Percentiles rank a stretch among this genome's conserved stretches.
phyloP scores from a whole-genome alignment of 148 eudicot genomes.

The Camellia sinensis region DNA sequence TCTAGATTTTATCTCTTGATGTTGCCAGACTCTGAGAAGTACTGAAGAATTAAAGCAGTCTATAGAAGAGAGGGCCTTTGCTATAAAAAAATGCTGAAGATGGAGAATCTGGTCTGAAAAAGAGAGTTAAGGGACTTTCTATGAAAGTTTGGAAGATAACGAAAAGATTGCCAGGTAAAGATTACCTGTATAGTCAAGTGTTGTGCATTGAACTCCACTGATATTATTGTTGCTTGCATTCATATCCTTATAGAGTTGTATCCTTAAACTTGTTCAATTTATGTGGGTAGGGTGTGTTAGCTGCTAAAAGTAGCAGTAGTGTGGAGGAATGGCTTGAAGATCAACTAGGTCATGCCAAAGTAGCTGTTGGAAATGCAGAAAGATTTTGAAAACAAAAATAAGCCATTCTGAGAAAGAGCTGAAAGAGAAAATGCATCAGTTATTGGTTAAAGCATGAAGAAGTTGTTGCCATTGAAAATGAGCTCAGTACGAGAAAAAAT shows the following conservation, averaged over 20 bases:
- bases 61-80: constrained; percentile 61
- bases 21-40: constrained; percentile 54
- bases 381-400: constrained; percentile 80
- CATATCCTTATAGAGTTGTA: background rate
- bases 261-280: constrained; percentile 1
- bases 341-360: constrained; percentile 91
- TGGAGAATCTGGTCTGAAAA: constrained; percentile 81
- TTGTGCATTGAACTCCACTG: background rate
- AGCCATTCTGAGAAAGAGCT: constrained; percentile 79
- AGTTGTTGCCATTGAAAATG: constrained; percentile 76
- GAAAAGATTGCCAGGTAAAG: constrained; percentile 88
- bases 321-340: constrained; percentile 97
- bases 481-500: constrained; percentile 52
- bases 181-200: background rate
- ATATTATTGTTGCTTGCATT: background rate
- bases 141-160: constrained; percentile 56
- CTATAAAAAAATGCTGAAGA: constrained; percentile 80
- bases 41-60: constrained; percentile 80
- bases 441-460: constrained; percentile 70
- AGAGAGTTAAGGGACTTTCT: constrained; percentile 57
- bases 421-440: constrained; percentile 63
- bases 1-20: constrained; percentile 9
- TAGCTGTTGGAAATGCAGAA: constrained; percentile 78
- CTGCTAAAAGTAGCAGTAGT: constrained; percentile 87
- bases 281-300: constrained; percentile 71